Evolutionary conservation across 805 yeast species (phyloP).

Genomic region (Soucietia sequanensis): DNA sequence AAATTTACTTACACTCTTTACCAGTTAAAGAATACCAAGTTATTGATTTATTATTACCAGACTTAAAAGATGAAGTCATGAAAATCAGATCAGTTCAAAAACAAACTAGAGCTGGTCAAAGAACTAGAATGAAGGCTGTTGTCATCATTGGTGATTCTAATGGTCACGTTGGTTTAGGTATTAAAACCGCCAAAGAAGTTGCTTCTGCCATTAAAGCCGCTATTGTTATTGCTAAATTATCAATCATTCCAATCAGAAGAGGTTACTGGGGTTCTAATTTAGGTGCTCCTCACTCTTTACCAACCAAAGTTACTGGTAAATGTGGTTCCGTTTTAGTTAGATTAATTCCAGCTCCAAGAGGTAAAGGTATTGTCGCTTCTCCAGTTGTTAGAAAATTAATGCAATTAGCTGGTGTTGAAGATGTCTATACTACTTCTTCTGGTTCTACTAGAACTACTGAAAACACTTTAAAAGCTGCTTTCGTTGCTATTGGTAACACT

Average conservation of each 20-base stretch:
- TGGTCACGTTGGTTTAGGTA: conserved; percentile 99
- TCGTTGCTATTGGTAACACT: conserved; percentile 99
- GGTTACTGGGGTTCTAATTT: conserved; percentile 99
- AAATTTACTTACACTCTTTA: conserved; percentile 98
- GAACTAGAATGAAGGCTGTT: conserved; percentile 99
- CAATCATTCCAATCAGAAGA: conserved; percentile 99
- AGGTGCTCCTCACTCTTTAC: conserved; percentile 99
- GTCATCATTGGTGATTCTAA: conserved; percentile 99
- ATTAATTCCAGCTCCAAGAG: conserved; percentile 99
- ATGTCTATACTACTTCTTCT: conserved; percentile 97
- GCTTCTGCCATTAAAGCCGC: conserved; percentile 99
- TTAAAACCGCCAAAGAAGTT: conserved; percentile 99
- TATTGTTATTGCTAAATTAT: conserved; percentile 97
- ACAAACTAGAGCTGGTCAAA: conserved; percentile 99
- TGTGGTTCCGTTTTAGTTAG: conserved; percentile 99
- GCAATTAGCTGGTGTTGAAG: conserved; percentile 99
- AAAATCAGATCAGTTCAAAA: conserved; percentile 99
- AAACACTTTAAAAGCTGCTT: conserved; percentile 99
- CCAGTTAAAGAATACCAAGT: conserved; percentile 99
- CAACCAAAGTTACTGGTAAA: conserved; percentile 98
- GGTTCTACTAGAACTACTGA: conserved; percentile 99
- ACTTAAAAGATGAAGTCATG: conserved; percentile 97
- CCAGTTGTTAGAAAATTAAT: conserved; percentile 99
- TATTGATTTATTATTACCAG: conserved; percentile 94
- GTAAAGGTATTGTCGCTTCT: conserved; percentile 99